Conservation (phyloP, 345 rosid species). For the Populus tremula region DNA sequence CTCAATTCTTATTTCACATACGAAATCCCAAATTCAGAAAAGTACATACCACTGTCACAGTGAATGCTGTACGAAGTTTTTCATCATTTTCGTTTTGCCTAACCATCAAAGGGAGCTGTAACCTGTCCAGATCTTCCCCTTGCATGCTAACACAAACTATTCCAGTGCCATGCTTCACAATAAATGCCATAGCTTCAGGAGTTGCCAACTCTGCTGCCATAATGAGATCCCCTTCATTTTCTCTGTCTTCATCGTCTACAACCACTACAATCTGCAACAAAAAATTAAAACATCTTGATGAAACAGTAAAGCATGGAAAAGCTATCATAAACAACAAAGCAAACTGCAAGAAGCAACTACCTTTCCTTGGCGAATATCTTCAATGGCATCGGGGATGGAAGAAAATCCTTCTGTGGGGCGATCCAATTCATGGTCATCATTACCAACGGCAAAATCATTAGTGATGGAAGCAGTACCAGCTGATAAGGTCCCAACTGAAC, state of each 20-base stretch:
- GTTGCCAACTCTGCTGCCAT: conserved; percentile 85
- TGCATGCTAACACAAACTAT: conserved; percentile 88
- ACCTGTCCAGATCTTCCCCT: conserved; percentile 70
- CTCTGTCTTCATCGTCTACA: conserved; percentile 94
- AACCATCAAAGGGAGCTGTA: conserved; percentile 86
- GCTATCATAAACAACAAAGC: background rate
- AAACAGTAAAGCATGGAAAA: background rate
- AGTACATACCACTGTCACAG: conserved; percentile 82
- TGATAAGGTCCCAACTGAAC: conserved; percentile 33
- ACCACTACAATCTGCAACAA: conserved; percentile 73
- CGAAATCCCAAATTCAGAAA: background rate
- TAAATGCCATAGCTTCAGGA: conserved; percentile 93
- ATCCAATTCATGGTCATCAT: conserved; percentile 72
- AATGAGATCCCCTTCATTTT: conserved; percentile 89
- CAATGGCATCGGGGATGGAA: conserved; percentile 79
- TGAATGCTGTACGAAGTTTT: conserved; percentile 81
- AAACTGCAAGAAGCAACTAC: conserved; percentile 31
- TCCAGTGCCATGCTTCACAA: conserved; percentile 89
- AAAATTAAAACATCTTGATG: background rate
- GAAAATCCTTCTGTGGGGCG: conserved; percentile 67
- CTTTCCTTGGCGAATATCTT: conserved; percentile 91
- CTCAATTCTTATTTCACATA: background rate
- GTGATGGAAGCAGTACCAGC: conserved; percentile 41
- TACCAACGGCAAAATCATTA: conserved; percentile 44
- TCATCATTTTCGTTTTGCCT: conserved; percentile 75